These are phyloP conservation scores for Penicillium brevicompactum DNA, from an alignment of 2,329 filamentous ascomycete genomes.

Conservation along the genomic window DNA sequence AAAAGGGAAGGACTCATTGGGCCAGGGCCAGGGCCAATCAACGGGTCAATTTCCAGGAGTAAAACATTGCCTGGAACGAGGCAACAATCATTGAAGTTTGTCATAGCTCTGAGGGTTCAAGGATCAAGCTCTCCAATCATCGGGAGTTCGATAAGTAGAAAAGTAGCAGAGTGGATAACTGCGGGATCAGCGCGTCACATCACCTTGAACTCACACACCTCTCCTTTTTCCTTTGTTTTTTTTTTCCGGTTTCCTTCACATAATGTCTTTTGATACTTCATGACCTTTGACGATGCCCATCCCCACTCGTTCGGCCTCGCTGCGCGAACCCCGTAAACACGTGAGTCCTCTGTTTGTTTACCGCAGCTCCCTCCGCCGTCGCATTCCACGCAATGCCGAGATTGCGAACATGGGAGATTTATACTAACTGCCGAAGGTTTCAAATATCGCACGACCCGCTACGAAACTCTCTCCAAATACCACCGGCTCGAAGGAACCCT, in stretches of 20 bases:
- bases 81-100: too few relatives aligned
- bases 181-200: neutral
- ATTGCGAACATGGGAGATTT: neutral
- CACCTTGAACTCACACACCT: neutral
- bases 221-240: neutral
- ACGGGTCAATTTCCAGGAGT: too few relatives aligned
- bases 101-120: neutral
- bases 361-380: conserved; percentile 11
- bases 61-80: too few relatives aligned
- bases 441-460: conserved; percentile 26
- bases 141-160: neutral
- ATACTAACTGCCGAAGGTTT: conserved; percentile 21
- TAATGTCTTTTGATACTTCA: neutral
- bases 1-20: too few relatives aligned
- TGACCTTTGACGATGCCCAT: conserved; percentile 36
- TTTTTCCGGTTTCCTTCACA: neutral
- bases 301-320: conserved; percentile 39
- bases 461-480: conserved; percentile 14
- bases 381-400: conserved; percentile 12
- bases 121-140: too few relatives aligned
- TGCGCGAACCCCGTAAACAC: conserved; percentile 38
- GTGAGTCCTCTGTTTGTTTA: conserved; percentile 22
- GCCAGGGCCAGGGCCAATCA: too few relatives aligned
- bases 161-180: neutral
- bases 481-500: conserved; percentile 14